Evolutionary conservation across 441 rosid genomes (phyloP).

Genomic region (Bocquillonia castaneifolia): DNA sequence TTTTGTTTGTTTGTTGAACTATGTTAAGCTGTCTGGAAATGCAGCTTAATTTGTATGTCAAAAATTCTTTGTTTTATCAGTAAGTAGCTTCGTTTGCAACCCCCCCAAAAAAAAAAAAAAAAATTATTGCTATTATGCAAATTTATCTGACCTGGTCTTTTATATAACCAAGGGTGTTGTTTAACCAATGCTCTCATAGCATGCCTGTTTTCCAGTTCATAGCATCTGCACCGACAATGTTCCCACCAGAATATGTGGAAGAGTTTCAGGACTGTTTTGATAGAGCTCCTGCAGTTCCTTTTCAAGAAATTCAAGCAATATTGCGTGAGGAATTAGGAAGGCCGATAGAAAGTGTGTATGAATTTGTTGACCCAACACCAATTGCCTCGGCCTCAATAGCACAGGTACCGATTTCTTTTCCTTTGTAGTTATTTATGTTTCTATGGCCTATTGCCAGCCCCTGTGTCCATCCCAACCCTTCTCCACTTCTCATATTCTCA

Average conservation of each 20-base stretch:
- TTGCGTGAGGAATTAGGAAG: conserved; percentile 82
- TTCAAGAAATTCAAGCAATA: conserved; percentile 64
- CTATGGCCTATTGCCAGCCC: not conserved
- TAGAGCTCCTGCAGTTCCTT: conserved; percentile 78
- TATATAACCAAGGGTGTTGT: not conserved
- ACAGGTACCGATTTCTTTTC: conserved; percentile 43
- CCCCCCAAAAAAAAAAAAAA: too few relatives aligned
- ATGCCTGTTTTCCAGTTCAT: conserved; percentile 51
- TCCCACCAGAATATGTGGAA: conserved; percentile 80
- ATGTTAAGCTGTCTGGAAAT: not conserved
- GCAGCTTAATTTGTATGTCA: not conserved
- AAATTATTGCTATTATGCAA: not conserved
- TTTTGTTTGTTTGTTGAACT: not conserved
- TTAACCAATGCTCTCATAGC: conserved; percentile 20
- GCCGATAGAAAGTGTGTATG: conserved; percentile 80
- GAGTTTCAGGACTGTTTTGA: conserved; percentile 97
- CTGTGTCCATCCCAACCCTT: not conserved
- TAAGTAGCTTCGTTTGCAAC: too few relatives aligned
- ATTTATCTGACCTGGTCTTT: not conserved
- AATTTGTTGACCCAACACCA: conserved; percentile 82
- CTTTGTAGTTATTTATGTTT: conserved; percentile 5
- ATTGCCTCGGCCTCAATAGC: conserved; percentile 97
- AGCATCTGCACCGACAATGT: conserved; percentile 93
- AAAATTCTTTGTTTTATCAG: not conserved
- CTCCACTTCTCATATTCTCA: not conserved